A percentile compares a stretch with the other conserved stretches of the same genome.
Conservation (phyloP, 108 stramenopile genomes). For the Poteriospumella lacustris region DNA sequence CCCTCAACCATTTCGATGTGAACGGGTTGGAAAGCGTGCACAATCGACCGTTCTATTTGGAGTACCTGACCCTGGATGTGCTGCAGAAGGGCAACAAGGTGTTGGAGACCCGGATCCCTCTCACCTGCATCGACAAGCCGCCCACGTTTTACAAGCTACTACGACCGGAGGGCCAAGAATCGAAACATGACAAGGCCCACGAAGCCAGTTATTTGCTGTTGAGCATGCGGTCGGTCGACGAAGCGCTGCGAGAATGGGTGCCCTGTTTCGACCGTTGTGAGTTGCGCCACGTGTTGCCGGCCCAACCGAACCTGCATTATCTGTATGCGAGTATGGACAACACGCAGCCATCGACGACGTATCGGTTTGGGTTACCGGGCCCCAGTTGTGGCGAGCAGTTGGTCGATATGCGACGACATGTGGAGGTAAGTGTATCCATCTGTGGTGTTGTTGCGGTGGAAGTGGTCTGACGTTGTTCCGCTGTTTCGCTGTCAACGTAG, state of each 20-base stretch:
- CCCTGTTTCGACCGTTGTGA: not conserved
- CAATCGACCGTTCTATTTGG: slow-evolving; percentile 22
- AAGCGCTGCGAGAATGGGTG: too few species aligned
- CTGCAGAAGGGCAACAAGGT: not conserved
- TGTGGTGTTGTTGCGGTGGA: not conserved
- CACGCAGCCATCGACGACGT: not conserved
- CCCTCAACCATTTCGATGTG: not conserved
- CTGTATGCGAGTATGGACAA: not conserved
- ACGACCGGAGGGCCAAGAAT: not conserved
- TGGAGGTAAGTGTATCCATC: slow-evolving; percentile 16
- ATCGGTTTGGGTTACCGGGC: not conserved
- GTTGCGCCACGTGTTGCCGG: too few species aligned
- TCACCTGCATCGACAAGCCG: not conserved
- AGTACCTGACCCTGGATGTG: not conserved
- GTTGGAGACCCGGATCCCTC: slow-evolving; percentile 1
- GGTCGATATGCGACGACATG: not conserved
- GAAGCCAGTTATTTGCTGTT: not conserved
- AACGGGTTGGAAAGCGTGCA: not conserved
- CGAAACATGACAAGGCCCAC: not conserved
- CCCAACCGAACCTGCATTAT: not conserved
- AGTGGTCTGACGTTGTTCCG: not conserved
- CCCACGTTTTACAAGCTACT: slow-evolving; percentile 5
- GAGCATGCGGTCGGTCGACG: too few species aligned
- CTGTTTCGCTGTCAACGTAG: not conserved
- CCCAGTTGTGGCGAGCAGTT: not conserved